A percentile compares a stretch with the other conserved stretches of the same genome.
These are phyloP conservation scores for Triangularia setosa DNA, from an alignment of 2,329 filamentous ascomycete species.

Conservation along the genomic window DNA sequence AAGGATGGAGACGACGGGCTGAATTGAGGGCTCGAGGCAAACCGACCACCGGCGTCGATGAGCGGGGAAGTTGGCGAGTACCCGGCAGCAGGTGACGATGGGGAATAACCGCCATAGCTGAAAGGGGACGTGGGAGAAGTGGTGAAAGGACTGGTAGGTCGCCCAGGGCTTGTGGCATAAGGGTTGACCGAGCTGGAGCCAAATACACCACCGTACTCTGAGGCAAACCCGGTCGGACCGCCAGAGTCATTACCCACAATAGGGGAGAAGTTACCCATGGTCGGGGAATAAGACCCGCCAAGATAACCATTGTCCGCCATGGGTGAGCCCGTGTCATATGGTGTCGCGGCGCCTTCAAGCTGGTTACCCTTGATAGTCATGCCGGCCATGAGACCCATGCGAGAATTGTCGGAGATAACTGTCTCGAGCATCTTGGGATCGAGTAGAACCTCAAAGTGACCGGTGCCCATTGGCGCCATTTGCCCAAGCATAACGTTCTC, in stretches of 20 bases:
- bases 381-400: constrained; percentile 75
- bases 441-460: constrained; percentile 88
- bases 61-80: constrained; percentile 76
- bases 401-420: constrained; percentile 86
- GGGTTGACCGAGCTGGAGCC: constrained; percentile 58
- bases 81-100: constrained; percentile 65
- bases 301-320: constrained; percentile 66
- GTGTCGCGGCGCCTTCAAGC: constrained; percentile 81
- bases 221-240: constrained; percentile 61
- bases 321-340: constrained; percentile 85
- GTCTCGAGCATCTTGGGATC: constrained; percentile 96
- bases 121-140: constrained; percentile 65
- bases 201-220: constrained; percentile 53
- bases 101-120: constrained; percentile 63
- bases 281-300: constrained; percentile 55
- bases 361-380: constrained; percentile 72
- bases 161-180: constrained; percentile 61
- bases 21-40: constrained; percentile 58
- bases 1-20: constrained; percentile 61
- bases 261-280: constrained; percentile 67
- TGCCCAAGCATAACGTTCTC: constrained; percentile 99
- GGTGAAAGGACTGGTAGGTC: constrained; percentile 72
- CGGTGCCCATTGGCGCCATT: constrained; percentile 93
- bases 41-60: constrained; percentile 51
- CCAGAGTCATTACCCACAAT: constrained; percentile 74